Evolutionary conservation across 2,329 filamentous ascomycete genomes (phyloP), one percentile per base, ranked within the genome.

Genomic region (Pseudonectria foliicola): DNA sequence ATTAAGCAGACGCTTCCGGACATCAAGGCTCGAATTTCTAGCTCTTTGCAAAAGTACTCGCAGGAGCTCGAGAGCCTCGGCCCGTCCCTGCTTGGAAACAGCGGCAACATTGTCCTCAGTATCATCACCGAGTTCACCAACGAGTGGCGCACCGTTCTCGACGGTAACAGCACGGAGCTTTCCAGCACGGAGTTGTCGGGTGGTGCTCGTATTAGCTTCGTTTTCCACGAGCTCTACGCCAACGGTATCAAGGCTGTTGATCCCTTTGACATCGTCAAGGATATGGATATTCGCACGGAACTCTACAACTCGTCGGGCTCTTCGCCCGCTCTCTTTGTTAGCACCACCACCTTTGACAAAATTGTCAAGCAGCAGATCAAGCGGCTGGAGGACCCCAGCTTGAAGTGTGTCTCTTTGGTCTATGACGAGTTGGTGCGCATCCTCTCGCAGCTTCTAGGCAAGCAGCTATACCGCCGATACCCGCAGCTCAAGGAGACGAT

Each of bases 341-440:
- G 92, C 37, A 96, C 92, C 7, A 93, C 86, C 6, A 92, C 92
- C n/a, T 98, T 98, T 53, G 92, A 98, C 64, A 71, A 95, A 47
- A 95, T 98, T 50, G 90, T 96, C 49, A 98, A 96, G 74, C 87
- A 95, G 61, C 89, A 98, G 62, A 98, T 98, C 65, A 93, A 86
- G 75, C 79, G 92, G 37, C 64, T 98, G 34, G 92, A 98, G 63
- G 92, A 98, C 42, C 93, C 92, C 26, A 95, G 88, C 60, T 67
- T 95, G 62, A 98, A 95, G 71, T 98, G 92, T 71, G 90, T 95
- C 26, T 94, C 88, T 34, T 73, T 98, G 34, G 90, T 98, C 26
- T 98, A 95, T 56, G 92, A 98, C 58, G 92, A 98, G 68, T 67
- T 98, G 54, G 90, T 98, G 45, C 86, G 92, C 44, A 98, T 98